Conservation (phyloP, 306 rosid species). For the Trichosanthes cucumerina region DNA sequence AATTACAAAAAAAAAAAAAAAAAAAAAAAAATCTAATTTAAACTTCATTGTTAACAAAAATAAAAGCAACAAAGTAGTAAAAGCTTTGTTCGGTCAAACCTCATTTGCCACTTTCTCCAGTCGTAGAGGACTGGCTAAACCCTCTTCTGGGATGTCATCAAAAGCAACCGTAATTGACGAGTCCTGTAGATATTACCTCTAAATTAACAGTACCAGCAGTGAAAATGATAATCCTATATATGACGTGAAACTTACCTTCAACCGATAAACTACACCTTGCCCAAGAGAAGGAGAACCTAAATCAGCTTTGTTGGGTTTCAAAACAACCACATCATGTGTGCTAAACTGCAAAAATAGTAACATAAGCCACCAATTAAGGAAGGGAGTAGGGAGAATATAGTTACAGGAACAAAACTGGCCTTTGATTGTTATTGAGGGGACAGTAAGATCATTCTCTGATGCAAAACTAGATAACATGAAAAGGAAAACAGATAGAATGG, state of each 20-base stretch:
- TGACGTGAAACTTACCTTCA: slow-evolving; percentile 46
- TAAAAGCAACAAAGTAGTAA: neutral
- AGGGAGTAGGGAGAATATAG: neutral
- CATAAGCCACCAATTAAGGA: neutral
- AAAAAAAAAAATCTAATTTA: neutral
- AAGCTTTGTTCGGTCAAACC: slow-evolving; percentile 27
- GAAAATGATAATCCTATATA: neutral
- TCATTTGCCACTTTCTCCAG: slow-evolving; percentile 91
- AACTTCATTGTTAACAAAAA: neutral
- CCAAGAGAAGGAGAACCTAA: slow-evolving; percentile 88
- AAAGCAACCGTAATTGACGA: slow-evolving; percentile 91
- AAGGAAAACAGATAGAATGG: neutral
- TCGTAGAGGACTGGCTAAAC: slow-evolving; percentile 74
- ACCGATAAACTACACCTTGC: slow-evolving; percentile 90
- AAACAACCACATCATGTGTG: slow-evolving; percentile 84
- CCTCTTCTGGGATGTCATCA: slow-evolving; percentile 95
- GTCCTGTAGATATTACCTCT: slow-evolving; percentile 45
- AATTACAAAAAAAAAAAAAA: neutral
- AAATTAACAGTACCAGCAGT: slow-evolving; percentile 19
- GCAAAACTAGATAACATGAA: neutral
- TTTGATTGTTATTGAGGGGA: neutral
- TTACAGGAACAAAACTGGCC: slow-evolving; percentile 4
- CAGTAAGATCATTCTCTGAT: neutral
- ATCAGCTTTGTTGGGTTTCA: slow-evolving; percentile 90
- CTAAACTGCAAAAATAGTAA: slow-evolving; percentile 49